Evolutionary conservation across 306 rosid genomes (phyloP), one percentile per base, ranked within the genome.

Genomic region (Trifolium dubium): DNA sequence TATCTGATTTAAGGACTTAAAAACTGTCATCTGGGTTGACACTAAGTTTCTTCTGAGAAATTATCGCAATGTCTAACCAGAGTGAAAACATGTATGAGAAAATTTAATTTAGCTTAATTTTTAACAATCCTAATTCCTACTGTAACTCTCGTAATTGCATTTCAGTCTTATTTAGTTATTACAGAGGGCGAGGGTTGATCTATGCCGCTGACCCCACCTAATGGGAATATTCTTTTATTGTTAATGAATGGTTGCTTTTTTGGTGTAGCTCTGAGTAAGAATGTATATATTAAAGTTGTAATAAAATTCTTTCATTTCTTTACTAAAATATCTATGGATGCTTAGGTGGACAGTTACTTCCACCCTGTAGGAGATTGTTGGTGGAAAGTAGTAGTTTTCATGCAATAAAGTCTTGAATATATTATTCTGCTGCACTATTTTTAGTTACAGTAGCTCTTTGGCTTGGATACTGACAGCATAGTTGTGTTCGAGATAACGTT

Each of bases 331-430:
- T 55, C 50, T 30, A 15, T 60, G 60, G 41, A 49, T 15, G 17
- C 53, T 32, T 59, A 17, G 17, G 8, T 53, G 51, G 37, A 54
- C 61, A 32, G 44, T 18, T 30, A 12, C 37, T 10, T 3, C 56
- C 23, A 2, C 8, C 5, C 10, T 11, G 62, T 47, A 54, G 67
- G 31, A 5, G 31, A 47, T 56, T 35, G 28, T 40, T 67, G 54
- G 37, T 54, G 55, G 71, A 28, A 63, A 62, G 18, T 67, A 50
- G 18, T 81, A 49, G 31, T 71, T 40, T 69, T 61, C 64, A 11
- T 63, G 47, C 23, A 49, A 10, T 78, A 41, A 69, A 54, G 17
- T 17, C 15, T 31, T 43, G 30, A 49, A 46, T 69, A 15, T 73
- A 4, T 55, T 51, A 73, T 72, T 43, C 53, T 61, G 28, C 54